phyloP scores from a whole-genome alignment of 83 land plant species.

The Thuja plicata region DNA sequence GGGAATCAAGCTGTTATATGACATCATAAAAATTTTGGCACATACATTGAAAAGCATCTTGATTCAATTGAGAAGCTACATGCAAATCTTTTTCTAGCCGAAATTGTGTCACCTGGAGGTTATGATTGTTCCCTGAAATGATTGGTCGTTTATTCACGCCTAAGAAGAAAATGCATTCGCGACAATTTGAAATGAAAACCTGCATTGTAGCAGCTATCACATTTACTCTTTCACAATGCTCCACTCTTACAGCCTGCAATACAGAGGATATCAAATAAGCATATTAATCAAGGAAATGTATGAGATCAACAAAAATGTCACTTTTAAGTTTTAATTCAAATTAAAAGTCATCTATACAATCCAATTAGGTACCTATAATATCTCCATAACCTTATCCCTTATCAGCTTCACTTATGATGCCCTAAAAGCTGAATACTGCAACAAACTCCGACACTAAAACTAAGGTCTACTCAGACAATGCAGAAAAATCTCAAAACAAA shows the following conservation, averaged over 20 bases:
- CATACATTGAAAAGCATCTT: too few species aligned
- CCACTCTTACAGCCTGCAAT: slow-evolving; percentile 85
- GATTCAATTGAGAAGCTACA: background rate
- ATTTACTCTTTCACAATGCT: slow-evolving; percentile 97
- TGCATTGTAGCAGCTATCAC: slow-evolving; percentile 79
- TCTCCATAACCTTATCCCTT: background rate
- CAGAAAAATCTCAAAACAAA: background rate
- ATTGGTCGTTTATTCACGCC: slow-evolving; percentile 95
- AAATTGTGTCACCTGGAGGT: slow-evolving; percentile 69
- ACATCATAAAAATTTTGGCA: background rate
- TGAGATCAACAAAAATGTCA: background rate
- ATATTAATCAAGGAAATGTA: background rate
- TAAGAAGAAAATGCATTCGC: slow-evolving; percentile 89
- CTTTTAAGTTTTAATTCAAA: background rate
- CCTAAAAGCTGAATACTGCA: background rate
- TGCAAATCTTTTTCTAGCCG: background rate
- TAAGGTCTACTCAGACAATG: background rate
- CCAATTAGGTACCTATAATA: background rate
- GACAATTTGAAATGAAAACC: slow-evolving; percentile 92
- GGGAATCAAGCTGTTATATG: background rate
- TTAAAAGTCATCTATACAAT: slow-evolving; percentile 4
- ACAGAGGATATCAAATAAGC: slow-evolving; percentile 5
- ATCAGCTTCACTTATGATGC: background rate
- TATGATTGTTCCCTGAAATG: slow-evolving; percentile 89
- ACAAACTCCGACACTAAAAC: background rate